Conservation (phyloP, 2,329 filamentous ascomycete species). For the Diplocarpon mali region DNA sequence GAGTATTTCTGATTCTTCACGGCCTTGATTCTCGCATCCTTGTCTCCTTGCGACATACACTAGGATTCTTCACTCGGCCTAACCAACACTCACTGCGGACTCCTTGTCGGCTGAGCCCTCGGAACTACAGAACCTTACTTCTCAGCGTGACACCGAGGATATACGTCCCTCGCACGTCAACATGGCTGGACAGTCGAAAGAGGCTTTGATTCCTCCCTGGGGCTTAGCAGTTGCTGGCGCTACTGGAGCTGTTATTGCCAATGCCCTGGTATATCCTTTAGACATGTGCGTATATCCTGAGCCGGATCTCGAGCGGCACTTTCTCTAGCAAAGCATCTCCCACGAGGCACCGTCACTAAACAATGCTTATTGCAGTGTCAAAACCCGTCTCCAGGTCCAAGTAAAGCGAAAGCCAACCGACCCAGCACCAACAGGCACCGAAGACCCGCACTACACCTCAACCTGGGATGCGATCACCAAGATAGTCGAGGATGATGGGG, state of each 20-base stretch:
- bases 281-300: slow-evolving; percentile 65
- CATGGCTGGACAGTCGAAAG: slow-evolving; percentile 27
- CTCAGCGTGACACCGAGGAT: background rate
- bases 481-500: slow-evolving; percentile 71
- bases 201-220: slow-evolving; percentile 64
- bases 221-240: slow-evolving; percentile 86
- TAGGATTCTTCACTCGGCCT: background rate
- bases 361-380: slow-evolving; percentile 52
- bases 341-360: background rate
- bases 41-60: too few species aligned
- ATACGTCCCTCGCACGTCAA: background rate
- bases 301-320: background rate
- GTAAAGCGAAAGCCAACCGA: slow-evolving; percentile 51
- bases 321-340: background rate
- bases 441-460: slow-evolving; percentile 68
- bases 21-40: too few species aligned
- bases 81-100: background rate
- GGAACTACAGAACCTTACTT: background rate
- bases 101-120: background rate
- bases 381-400: slow-evolving; percentile 92
- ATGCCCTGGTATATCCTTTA: slow-evolving; percentile 88
- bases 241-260: slow-evolving; percentile 85
- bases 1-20: too few species aligned
- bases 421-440: slow-evolving; percentile 31
- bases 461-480: slow-evolving; percentile 81